These are phyloP conservation scores for Nymphaea colorata DNA, from an alignment of 164 flowering plant genomes.

Conservation along the genomic window DNA sequence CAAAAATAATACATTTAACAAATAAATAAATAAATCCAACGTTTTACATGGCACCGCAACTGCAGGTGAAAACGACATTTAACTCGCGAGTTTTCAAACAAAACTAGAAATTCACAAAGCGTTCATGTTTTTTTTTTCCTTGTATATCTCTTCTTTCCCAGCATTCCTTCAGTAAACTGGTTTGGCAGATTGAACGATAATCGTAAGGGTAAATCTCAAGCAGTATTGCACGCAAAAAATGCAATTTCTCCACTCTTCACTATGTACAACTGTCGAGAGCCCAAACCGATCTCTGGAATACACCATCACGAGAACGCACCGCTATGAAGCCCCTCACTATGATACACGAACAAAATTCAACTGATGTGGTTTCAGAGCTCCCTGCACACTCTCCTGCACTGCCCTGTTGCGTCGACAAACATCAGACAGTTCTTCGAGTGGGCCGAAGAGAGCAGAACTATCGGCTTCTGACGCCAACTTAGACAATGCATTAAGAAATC, in stretches of 20 bases:
- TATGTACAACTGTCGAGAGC: neutral
- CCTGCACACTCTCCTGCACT: constrained; percentile 93
- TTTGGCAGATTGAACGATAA: no score
- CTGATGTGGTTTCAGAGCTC: constrained; percentile 80
- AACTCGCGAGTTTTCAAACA: no score
- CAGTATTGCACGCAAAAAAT: neutral
- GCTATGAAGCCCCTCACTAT: constrained; percentile 10
- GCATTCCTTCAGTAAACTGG: no score
- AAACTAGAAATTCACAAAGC: no score
- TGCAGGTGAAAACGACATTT: no score
- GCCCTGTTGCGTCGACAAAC: constrained; percentile 85
- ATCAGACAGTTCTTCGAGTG: constrained; percentile 79
- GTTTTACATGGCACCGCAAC: no score
- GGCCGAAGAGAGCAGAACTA: constrained; percentile 29
- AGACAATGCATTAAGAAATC: constrained; percentile 68
- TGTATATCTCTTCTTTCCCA: no score
- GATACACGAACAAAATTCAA: constrained; percentile 43
- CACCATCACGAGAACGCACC: neutral
- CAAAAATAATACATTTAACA: no score
- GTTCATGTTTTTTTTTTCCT: no score
- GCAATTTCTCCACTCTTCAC: neutral
- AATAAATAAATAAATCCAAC: no score
- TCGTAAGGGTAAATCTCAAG: no score
- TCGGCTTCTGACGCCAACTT: constrained; percentile 63
- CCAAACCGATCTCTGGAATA: neutral